These are phyloP conservation scores for Pseudogymnoascus sp. DNA, from an alignment of 2,329 filamentous ascomycete genomes.

Conservation along the genomic window DNA sequence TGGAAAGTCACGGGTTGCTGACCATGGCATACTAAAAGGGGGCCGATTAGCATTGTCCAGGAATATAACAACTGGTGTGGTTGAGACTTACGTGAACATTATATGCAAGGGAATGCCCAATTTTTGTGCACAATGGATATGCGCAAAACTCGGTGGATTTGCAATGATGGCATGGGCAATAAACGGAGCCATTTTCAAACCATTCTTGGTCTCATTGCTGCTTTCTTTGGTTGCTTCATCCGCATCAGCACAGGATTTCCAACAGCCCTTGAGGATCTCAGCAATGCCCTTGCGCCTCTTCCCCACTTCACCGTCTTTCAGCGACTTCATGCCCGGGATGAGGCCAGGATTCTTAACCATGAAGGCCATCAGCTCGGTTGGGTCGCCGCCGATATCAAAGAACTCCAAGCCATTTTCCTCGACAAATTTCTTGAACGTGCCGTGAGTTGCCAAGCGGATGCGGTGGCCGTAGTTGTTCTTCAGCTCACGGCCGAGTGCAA, in stretches of 20 bases:
- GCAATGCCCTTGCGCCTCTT: conserved; percentile 65
- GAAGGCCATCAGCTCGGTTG: conserved; percentile 69
- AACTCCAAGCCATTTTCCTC: conserved; percentile 63
- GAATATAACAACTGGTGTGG: conserved; percentile 11
- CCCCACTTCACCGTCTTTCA: conserved; percentile 67
- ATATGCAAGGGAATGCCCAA: conserved; percentile 64
- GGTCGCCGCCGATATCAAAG: conserved; percentile 60
- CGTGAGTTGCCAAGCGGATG: conserved; percentile 52
- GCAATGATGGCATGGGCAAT: conserved; percentile 73
- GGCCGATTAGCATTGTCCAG: not conserved
- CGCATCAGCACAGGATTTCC: conserved; percentile 73
- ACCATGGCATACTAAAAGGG: conserved; percentile 52
- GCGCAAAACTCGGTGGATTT: conserved; percentile 66
- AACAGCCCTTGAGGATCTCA: conserved; percentile 71
- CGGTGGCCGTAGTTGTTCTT: conserved; percentile 44
- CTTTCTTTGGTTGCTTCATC: conserved; percentile 48
- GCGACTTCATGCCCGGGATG: conserved; percentile 69
- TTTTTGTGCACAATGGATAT: conserved; percentile 65
- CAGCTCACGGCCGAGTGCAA: conserved; percentile 49
- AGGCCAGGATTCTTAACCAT: conserved; percentile 85
- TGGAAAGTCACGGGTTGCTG: conserved; percentile 58
- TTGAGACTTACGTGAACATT: conserved; percentile 67
- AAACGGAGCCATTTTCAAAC: conserved; percentile 39
- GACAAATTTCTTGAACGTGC: conserved; percentile 50
- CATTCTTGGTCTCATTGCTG: conserved; percentile 18